Conservation (phyloP, 1,284 basidiomycete species). For the Cryptococcus sp. region DNA sequence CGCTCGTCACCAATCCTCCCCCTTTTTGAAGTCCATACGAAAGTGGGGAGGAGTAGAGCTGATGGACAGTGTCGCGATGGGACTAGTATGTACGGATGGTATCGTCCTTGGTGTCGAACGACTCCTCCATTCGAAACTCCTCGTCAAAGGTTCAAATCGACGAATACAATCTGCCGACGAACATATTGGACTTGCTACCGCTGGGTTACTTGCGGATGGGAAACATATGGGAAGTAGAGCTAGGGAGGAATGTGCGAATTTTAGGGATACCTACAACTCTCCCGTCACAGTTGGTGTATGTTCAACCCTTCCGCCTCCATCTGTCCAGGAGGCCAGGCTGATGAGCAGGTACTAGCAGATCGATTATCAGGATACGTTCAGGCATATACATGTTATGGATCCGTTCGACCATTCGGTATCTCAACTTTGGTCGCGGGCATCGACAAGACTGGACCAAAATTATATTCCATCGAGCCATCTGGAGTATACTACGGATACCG, state of each 20-base stretch:
- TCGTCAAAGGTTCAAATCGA: slow-evolving; percentile 88
- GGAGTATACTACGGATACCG: slow-evolving; percentile 91
- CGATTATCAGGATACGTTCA: slow-evolving; percentile 86
- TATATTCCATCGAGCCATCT: slow-evolving; percentile 92
- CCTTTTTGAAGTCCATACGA: not conserved
- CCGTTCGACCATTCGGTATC: slow-evolving; percentile 94
- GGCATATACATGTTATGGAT: slow-evolving; percentile 95
- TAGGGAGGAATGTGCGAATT: slow-evolving; percentile 74
- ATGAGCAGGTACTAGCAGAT: slow-evolving; percentile 66
- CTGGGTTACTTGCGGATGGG: slow-evolving; percentile 91
- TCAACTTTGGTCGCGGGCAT: slow-evolving; percentile 86
- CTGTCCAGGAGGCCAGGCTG: not conserved
- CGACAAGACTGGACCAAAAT: slow-evolving; percentile 80
- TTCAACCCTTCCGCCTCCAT: not conserved
- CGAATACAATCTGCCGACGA: slow-evolving; percentile 90
- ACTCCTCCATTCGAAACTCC: slow-evolving; percentile 92
- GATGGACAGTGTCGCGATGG: slow-evolving; percentile 73
- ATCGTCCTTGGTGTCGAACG: slow-evolving; percentile 95
- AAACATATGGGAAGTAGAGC: slow-evolving; percentile 82
- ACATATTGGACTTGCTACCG: slow-evolving; percentile 88
- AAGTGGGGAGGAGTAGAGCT: slow-evolving; percentile 6
- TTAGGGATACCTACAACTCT: slow-evolving; percentile 70
- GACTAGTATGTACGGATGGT: slow-evolving; percentile 88
- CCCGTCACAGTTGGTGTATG: slow-evolving; percentile 76
- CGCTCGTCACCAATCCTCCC: not conserved